These are phyloP conservation scores for Cinchona pubescens DNA, from an alignment of 257 asterid species.

Conservation along the genomic window DNA sequence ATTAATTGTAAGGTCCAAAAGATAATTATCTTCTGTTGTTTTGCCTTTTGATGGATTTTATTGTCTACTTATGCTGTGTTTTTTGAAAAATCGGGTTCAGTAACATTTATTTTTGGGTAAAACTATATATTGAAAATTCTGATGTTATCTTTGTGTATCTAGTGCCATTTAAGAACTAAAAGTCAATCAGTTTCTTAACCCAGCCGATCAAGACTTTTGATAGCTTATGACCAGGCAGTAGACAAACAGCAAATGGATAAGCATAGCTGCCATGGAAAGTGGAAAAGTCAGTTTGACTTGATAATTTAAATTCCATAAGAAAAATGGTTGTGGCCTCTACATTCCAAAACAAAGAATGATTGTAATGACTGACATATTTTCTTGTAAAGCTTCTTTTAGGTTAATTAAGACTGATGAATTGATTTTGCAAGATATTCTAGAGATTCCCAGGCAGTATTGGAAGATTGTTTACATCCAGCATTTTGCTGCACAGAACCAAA, in stretches of 20 bases:
- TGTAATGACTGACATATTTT: neutral
- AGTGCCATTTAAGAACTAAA: neutral
- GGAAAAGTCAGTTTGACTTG: neutral
- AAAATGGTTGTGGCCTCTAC: neutral
- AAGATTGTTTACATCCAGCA: neutral
- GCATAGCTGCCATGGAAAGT: neutral
- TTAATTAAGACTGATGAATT: neutral
- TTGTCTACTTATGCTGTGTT: neutral
- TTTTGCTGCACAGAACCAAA: neutral
- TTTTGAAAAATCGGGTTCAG: too few species aligned
- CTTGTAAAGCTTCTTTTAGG: neutral
- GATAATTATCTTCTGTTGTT: neutral
- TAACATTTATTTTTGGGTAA: neutral
- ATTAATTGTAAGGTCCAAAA: neutral
- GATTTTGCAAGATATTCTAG: neutral
- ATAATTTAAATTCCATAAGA: neutral
- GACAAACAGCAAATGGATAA: neutral
- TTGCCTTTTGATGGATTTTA: neutral
- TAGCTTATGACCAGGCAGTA: neutral
- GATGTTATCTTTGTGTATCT: neutral
- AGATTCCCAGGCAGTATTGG: neutral
- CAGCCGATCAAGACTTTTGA: neutral
- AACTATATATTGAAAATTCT: neutral
- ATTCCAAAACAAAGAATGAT: neutral
- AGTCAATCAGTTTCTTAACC: neutral